These are phyloP conservation scores for Citrus inodora DNA, from an alignment of 345 rosid genomes.

Conservation along the genomic window DNA sequence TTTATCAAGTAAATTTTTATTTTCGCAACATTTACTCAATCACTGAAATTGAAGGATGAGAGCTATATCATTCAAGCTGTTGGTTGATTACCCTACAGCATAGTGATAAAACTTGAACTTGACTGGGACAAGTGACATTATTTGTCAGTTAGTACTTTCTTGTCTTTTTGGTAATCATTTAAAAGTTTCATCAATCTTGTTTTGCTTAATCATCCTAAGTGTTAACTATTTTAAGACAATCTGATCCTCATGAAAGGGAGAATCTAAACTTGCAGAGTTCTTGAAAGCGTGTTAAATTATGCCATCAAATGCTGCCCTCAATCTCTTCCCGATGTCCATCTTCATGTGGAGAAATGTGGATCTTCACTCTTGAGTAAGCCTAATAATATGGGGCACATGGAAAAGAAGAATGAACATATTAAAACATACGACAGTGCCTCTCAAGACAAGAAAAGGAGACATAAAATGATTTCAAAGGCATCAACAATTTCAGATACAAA, in stretches of 20 bases:
- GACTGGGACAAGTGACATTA: not conserved
- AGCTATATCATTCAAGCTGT: not conserved
- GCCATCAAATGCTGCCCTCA: conserved; percentile 47
- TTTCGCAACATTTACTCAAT: too few relatives aligned
- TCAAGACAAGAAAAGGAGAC: conserved; percentile 37
- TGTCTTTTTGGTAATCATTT: not conserved
- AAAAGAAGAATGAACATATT: conserved; percentile 40
- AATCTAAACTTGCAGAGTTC: conserved; percentile 47
- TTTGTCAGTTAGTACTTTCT: not conserved
- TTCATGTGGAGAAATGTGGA: conserved; percentile 43
- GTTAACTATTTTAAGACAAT: not conserved
- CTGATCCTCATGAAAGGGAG: conserved; percentile 18
- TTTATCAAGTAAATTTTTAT: not conserved
- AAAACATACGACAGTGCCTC: conserved; percentile 30
- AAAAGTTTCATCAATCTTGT: not conserved
- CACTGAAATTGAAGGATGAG: not conserved
- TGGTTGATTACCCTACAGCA: not conserved
- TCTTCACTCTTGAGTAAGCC: conserved; percentile 30
- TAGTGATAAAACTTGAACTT: not conserved
- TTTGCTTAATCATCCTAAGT: not conserved
- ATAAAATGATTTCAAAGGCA: conserved; percentile 33
- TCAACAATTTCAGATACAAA: conserved; percentile 33
- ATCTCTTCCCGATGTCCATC: conserved; percentile 63
- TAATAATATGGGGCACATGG: conserved; percentile 26
- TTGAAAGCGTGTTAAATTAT: conserved; percentile 69